These are phyloP conservation scores for Backusella liffmaniae DNA, from an alignment of 192 early-diverging fungal species.

Conservation along the genomic window DNA sequence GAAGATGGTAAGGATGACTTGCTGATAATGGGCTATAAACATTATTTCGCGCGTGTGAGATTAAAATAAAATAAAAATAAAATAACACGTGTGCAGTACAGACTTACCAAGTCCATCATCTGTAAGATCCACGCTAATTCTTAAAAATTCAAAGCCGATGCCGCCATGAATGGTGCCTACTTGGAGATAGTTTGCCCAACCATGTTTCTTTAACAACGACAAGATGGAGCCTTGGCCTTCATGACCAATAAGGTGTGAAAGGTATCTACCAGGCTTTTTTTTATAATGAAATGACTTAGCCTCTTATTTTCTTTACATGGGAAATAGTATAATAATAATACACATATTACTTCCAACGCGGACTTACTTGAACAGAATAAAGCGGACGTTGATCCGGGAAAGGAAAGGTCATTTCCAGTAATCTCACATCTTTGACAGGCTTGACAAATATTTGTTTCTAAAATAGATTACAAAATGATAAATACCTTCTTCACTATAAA, in stretches of 20 bases:
- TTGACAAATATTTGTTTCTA: conserved; percentile 69
- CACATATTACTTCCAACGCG: not conserved
- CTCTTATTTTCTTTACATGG: not conserved
- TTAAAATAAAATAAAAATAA: conserved; percentile 37
- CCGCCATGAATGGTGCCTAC: conserved; percentile 54
- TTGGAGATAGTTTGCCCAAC: conserved; percentile 82
- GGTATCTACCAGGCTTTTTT: conserved; percentile 66
- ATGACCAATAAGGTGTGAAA: conserved; percentile 89
- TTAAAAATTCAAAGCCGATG: conserved; percentile 68
- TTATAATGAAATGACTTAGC: not conserved
- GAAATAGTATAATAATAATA: not conserved
- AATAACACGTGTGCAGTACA: conserved; percentile 33
- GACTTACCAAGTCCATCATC: conserved; percentile 67
- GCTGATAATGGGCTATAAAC: conserved; percentile 65
- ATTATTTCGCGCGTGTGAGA: conserved; percentile 31
- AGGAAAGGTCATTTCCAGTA: conserved; percentile 79
- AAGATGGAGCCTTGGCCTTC: conserved; percentile 87
- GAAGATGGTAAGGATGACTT: conserved; percentile 76
- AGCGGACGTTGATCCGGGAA: conserved; percentile 74
- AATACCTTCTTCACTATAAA: not conserved
- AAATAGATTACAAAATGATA: not conserved
- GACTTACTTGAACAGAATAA: conserved; percentile 40
- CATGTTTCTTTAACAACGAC: conserved; percentile 79
- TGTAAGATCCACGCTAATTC: conserved; percentile 72
- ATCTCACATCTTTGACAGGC: conserved; percentile 77